phyloP scores from a whole-genome alignment of 257 asterid genomes.

The Capsicum rhomboideum region DNA sequence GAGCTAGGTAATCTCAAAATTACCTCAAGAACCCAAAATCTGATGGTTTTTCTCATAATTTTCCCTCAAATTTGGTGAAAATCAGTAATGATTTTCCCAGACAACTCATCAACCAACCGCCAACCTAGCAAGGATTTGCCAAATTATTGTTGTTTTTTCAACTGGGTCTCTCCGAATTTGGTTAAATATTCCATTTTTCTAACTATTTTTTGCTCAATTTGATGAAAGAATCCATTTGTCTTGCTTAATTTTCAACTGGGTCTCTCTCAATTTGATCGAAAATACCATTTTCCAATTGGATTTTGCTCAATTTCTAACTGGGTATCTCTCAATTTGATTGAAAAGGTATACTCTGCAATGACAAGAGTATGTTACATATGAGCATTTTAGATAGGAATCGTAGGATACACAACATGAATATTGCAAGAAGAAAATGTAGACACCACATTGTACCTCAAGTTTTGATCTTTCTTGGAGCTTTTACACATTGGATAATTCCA shows the following conservation, averaged over 20 bases:
- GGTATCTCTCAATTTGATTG: background rate
- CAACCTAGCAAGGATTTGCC: background rate
- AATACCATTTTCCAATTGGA: conserved; percentile 1
- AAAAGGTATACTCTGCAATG: too few relatives aligned
- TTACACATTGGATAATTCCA: too few relatives aligned
- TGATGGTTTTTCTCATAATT: background rate
- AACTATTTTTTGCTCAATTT: background rate
- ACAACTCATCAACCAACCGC: background rate
- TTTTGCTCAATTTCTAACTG: background rate
- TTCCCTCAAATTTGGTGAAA: background rate
- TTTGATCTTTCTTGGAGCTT: background rate
- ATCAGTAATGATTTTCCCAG: background rate
- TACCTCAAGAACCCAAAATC: background rate
- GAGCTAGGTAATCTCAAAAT: background rate
- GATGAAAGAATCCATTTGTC: background rate
- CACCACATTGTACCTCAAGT: background rate
- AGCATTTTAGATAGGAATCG: too few relatives aligned
- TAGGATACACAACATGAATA: too few relatives aligned
- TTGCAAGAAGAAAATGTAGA: too few relatives aligned
- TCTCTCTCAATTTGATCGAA: background rate
- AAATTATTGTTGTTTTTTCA: background rate
- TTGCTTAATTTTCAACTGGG: background rate
- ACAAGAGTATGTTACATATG: too few relatives aligned
- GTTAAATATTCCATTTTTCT: background rate
- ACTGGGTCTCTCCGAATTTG: background rate